Conservation (phyloP, 2,329 filamentous ascomycete genomes). For the Elsinoe arachidis region DNA sequence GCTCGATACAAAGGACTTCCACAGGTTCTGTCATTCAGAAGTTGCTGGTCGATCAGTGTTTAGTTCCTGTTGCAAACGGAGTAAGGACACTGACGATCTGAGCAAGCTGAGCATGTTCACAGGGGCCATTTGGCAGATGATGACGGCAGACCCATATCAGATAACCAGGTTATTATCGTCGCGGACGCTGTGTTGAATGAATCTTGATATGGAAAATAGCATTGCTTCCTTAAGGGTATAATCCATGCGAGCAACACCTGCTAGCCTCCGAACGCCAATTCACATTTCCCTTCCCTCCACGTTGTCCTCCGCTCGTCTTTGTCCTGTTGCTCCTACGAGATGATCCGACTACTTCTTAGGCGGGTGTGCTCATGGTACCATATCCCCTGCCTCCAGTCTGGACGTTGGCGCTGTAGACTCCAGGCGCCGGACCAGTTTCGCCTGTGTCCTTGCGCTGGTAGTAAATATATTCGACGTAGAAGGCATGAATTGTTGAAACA, state of each 20-base stretch:
- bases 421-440: constrained; percentile 54
- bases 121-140: constrained; percentile 43
- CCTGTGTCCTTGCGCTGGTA: constrained; percentile 62
- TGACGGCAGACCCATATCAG: constrained; percentile 40
- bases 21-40: too few species aligned
- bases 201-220: background rate
- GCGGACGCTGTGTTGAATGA: background rate
- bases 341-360: constrained; percentile 34
- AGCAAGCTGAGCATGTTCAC: constrained; percentile 48
- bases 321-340: background rate
- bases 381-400: constrained; percentile 52
- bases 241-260: too few species aligned
- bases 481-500: constrained; percentile 57
- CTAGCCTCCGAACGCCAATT: too few species aligned
- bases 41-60: too few species aligned
- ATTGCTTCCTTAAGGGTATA: too few species aligned
- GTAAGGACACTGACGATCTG: too few species aligned
- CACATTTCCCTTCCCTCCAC: too few species aligned
- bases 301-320: background rate
- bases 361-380: constrained; percentile 23
- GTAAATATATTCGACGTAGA: constrained; percentile 77
- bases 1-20: too few species aligned
- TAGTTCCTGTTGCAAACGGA: constrained; percentile 18
- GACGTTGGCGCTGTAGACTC: constrained; percentile 64
- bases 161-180: constrained; percentile 28